phyloP scores from a whole-genome alignment of 139 green algal genomes.

The Chlorella vulgaris region DNA sequence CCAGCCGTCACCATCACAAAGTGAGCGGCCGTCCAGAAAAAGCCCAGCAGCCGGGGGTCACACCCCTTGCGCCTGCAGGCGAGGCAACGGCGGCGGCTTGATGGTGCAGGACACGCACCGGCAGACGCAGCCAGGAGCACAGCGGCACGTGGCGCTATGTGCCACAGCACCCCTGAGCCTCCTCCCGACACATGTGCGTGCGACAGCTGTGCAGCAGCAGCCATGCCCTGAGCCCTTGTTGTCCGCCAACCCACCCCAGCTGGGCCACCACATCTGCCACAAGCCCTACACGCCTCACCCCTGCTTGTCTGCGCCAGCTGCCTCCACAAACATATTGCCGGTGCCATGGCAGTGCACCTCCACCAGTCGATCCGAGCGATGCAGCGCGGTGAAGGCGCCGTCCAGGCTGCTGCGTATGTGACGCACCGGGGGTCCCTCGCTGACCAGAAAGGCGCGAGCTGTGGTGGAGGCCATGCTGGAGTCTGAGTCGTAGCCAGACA shows the following conservation, averaged over 20 bases:
- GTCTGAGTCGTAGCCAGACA: conserved; percentile 13
- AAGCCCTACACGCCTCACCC: conserved; percentile 12
- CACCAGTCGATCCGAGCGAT: conserved; percentile 25
- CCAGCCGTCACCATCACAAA: conserved; percentile 37
- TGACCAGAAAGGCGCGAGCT: conserved; percentile 30
- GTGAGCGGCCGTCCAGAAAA: conserved; percentile 42
- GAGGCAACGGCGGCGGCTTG: background rate
- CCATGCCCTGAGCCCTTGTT: background rate
- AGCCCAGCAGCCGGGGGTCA: conserved; percentile 28
- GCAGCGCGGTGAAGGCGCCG: conserved; percentile 32
- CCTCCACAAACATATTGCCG: conserved; percentile 41
- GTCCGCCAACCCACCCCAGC: background rate
- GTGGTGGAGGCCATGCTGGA: background rate
- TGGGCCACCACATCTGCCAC: background rate
- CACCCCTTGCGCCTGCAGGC: conserved; percentile 1
- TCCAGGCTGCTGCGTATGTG: conserved; percentile 26
- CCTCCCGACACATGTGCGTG: too few relatives aligned
- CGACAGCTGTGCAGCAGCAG: too few relatives aligned
- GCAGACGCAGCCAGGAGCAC: too few relatives aligned
- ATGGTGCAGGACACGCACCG: too few relatives aligned
- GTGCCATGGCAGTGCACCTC: conserved; percentile 34
- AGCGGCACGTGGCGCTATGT: too few relatives aligned
- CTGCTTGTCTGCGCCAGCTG: conserved; percentile 10
- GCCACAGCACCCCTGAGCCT: too few relatives aligned
- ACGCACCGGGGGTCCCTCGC: conserved; percentile 30